Evolutionary conservation across 352 stramenopile species (phyloP), one percentile per base, ranked within the genome.

Genomic region (Phytophthora melonis): DNA sequence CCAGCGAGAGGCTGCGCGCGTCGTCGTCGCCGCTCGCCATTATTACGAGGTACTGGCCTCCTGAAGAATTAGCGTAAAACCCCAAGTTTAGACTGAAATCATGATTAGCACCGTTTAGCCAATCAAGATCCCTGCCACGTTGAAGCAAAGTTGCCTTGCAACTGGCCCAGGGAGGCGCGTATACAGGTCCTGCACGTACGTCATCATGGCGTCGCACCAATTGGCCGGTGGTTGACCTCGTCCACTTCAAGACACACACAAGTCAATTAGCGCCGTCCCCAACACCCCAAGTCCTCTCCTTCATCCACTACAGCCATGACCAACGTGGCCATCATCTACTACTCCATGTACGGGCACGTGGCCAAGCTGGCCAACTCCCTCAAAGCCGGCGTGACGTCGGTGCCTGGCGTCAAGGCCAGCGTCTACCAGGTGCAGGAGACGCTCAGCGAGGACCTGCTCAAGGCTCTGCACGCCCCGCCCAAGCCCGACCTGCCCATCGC

Each of bases 271-370:
- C 39, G 13, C 16, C 36, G 13, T 45, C 10, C 13, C 0, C 36
- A 63, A 76, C 32, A 65, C 59, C 5, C 63, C 11, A 57, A 64
- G 63, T 68, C 34, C 39, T 41, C 8, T 57, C 21, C 8, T 45
- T 36, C 5, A 30, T 10, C 43, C 11, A 5, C 9, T 0, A 1
- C 1, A 11, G 27, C 23, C 10, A 81, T 81, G 77, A 81, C 86
- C 34, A 93, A 92, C 63, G 84, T 95, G 56, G 85, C 86, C 7
- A 89, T 95, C 63, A 68, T 95, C 47, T 91, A 91, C 75, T 95
- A 94, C 77, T 92, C 80, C 74, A 88, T 93, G 65, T 97, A 97
- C 78, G 90, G 90, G 25, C 91, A 97, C 58, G 80, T 97, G 55
- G 71, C 68, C 58, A 86, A 82, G 61, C 64, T 97, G 77, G 88